Evolutionary conservation across 1,284 basidiomycete species (phyloP), one percentile per base, ranked within the genome.

Genomic region (Pisolithus thermaeus): DNA sequence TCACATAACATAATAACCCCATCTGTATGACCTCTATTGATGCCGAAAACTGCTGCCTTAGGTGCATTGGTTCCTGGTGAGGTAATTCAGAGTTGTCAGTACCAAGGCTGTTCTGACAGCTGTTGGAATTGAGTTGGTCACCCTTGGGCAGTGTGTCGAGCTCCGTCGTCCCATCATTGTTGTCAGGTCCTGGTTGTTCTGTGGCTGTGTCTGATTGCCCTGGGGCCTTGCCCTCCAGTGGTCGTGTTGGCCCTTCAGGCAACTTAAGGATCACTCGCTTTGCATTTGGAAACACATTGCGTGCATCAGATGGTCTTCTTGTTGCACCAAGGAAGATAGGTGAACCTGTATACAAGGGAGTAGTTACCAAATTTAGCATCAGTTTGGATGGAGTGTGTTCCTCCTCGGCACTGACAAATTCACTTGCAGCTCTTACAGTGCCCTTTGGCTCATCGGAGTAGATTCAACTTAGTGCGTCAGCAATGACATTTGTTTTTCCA

Each of bases 391-490:
- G 39, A 2, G 14, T 4, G 23, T 32, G 18, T 3, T 36, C 46
- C 23, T 52, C 51, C 14, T 59, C 52, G 0, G 25, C 20, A 11
- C 39, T 30, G 1, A 59, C 51, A 43, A 59, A 71, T 51, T 71
- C 68, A 5, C 46, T 55, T 4, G 46, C 38, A 0, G 62, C 59
- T 1, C 63, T 51, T 3, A 66, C 60, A 0, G 54, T 60, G 3
- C 67, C 65, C 2, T 47, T 28, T 0, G 54, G 25, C 5, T 25
- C 25, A 25, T 25, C 25, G 5, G 25, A 25, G 5, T 25, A 25
- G 5, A 25, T 25, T 50, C 25, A 54, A 0, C 68, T 73, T 20
- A 73, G 54, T 0, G 65, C 65, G 43, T 73, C 70, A 2, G 70
- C 62, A 0, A 71, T 43, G 2, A 56, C 42, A 46, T 73, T 73